Conservation (phyloP, 306 rosid species). For the Rosa lucieae region DNA sequence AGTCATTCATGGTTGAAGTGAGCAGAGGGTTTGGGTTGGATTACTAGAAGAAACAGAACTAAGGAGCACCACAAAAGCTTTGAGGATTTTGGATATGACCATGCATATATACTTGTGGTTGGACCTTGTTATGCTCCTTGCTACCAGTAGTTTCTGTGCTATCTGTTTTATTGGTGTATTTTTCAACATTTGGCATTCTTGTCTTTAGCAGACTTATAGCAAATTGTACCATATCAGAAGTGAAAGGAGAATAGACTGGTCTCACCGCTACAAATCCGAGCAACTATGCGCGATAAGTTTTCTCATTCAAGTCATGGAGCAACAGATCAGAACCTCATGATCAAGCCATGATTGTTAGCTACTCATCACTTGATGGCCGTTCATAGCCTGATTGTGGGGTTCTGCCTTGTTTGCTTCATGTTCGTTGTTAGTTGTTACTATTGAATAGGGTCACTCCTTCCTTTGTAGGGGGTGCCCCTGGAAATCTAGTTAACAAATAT, state of each 20-base stretch:
- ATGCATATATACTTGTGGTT: slow-evolving; percentile 41
- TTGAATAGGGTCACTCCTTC: not conserved
- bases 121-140: slow-evolving; percentile 26
- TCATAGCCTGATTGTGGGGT: not conserved
- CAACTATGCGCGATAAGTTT: not conserved
- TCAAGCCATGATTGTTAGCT: not conserved
- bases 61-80: slow-evolving; percentile 53
- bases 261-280: not conserved
- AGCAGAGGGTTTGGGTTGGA: not conserved
- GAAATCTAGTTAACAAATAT: not conserved
- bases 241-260: not conserved
- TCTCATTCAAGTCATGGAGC: not conserved
- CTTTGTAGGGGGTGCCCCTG: not conserved
- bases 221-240: not conserved
- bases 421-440: too few species aligned
- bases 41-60: slow-evolving; percentile 8
- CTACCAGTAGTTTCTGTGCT: slow-evolving; percentile 29
- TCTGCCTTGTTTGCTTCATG: not conserved
- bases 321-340: not conserved
- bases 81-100: slow-evolving; percentile 51
- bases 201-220: not conserved
- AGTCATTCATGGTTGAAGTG: slow-evolving; percentile 56
- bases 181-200: not conserved
- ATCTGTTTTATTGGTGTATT: not conserved
- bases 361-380: too few species aligned